phyloP scores from a whole-genome alignment of 352 stramenopile species.

The Halophytophthora polymorphica region DNA sequence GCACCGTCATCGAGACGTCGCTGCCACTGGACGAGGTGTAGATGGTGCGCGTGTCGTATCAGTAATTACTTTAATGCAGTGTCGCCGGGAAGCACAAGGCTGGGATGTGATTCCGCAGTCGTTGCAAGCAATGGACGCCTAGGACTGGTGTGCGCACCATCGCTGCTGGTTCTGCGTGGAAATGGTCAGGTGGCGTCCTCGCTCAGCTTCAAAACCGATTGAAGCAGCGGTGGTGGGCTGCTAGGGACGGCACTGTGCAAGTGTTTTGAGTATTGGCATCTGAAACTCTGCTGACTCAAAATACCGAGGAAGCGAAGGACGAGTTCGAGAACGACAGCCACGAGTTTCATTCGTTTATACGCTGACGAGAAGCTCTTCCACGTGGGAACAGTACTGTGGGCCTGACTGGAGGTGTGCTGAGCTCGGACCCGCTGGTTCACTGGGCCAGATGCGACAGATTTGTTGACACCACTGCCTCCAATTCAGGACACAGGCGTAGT shows the following conservation, averaged over 20 bases:
- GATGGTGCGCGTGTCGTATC: slow-evolving; percentile 3
- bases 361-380: not conserved
- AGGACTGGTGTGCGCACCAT: not conserved
- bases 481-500: slow-evolving; percentile 4
- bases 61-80: slow-evolving; percentile 24
- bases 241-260: too few species aligned
- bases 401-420: not conserved
- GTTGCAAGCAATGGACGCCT: not conserved
- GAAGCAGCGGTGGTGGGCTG: too few species aligned
- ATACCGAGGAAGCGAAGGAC: too few species aligned
- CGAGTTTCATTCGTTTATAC: not conserved
- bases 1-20: slow-evolving; percentile 45
- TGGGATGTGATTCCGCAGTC: slow-evolving; percentile 8
- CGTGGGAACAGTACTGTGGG: too few species aligned
- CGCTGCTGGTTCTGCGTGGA: too few species aligned
- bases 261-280: too few species aligned
- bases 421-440: not conserved
- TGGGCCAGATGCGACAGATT: not conserved
- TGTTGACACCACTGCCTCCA: too few species aligned
- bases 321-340: too few species aligned
- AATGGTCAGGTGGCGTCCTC: too few species aligned
- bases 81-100: slow-evolving; percentile 4
- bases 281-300: too few species aligned
- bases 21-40: slow-evolving; percentile 33
- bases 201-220: too few species aligned